Evolutionary conservation across 495 filamentous ascomycete species (phyloP), one percentile per base, ranked within the genome.

Genomic region (Ascobolus immersus): DNA sequence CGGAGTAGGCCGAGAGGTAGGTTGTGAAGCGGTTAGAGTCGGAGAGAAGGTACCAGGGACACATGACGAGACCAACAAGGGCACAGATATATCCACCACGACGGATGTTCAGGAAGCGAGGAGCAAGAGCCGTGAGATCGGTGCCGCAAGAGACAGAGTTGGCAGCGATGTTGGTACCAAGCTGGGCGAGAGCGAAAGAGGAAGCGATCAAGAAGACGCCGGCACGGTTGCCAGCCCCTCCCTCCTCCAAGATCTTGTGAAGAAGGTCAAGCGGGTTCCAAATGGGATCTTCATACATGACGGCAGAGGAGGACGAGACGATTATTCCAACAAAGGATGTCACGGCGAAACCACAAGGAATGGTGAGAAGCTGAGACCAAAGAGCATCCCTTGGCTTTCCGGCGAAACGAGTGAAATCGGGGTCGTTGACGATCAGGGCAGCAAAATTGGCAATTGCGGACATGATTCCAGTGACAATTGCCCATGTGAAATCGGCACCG

Each of bases 291-390:
- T 64, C 62, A 21, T 61, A 61, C 44, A 90, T 79, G 36, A 86
- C 65, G 0, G 64, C 56, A 2, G 79, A 81, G 5, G 74, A 77
- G 0, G 82, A 93, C 2, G 77, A 82, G 18, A 84, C 80, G 39
- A 92, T 77, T 45, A 93, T 91, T 36, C 82, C 80, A 44, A 92
- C 82, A 51, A 92, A 81, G 5, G 75, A 84, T 11, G 82, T 91
- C 31, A 91, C 48, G 2, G 75, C 82, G 41, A 93, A 92, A 14
- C 77, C 75, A 35, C 73, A 51, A 4, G 81, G 82, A 38, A 92
- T 90, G 4, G 80, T 76, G 42, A 91, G 55, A 4, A 91, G 54
- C 50, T 93, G 82, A 9, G 80, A 73, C 77, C 77, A 89, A n/a
- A 89, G 38, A 0, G 78, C 77, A 52, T 89, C 81, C 20, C 59